Evolutionary conservation across 2,329 filamentous ascomycete genomes (phyloP).

Genomic region (Chaetomiaceae sp.): DNA sequence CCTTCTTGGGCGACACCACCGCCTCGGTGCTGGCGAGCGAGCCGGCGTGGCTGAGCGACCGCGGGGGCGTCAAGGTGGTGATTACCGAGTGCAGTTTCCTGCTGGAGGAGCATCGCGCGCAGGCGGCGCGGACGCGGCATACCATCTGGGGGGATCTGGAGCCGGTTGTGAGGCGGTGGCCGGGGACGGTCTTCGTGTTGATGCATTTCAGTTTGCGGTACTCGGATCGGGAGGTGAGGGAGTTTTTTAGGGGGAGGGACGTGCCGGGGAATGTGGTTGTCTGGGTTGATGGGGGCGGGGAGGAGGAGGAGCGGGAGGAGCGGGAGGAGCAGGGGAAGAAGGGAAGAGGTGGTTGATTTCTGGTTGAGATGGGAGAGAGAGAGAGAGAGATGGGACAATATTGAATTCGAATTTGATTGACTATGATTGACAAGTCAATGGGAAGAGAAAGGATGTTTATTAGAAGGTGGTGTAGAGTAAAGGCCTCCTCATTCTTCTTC

Average conservation of each 20-base stretch:
- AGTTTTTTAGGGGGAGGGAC: slow-evolving; percentile 40
- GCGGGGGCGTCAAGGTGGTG: slow-evolving; percentile 39
- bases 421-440: no score
- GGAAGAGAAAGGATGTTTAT: no score
- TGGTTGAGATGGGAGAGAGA: no score
- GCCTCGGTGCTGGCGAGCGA: slow-evolving; percentile 36
- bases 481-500: no score
- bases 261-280: slow-evolving; percentile 42
- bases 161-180: slow-evolving; percentile 40
- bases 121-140: slow-evolving; percentile 45
- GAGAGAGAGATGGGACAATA: not conserved
- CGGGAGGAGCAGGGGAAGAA: not conserved
- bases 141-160: slow-evolving; percentile 46
- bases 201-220: slow-evolving; percentile 48
- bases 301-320: not conserved
- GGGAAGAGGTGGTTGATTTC: not conserved
- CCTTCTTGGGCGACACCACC: slow-evolving; percentile 47
- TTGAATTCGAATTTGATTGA: no score
- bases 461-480: no score
- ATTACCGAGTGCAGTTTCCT: slow-evolving; percentile 49
- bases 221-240: slow-evolving; percentile 36
- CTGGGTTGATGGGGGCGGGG: slow-evolving; percentile 39
- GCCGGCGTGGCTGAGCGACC: slow-evolving; percentile 37
- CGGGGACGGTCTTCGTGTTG: slow-evolving; percentile 42
- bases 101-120: slow-evolving; percentile 39